Conservation (phyloP, 2,329 filamentous ascomycete species). For the Cordyceps sp. region DNA sequence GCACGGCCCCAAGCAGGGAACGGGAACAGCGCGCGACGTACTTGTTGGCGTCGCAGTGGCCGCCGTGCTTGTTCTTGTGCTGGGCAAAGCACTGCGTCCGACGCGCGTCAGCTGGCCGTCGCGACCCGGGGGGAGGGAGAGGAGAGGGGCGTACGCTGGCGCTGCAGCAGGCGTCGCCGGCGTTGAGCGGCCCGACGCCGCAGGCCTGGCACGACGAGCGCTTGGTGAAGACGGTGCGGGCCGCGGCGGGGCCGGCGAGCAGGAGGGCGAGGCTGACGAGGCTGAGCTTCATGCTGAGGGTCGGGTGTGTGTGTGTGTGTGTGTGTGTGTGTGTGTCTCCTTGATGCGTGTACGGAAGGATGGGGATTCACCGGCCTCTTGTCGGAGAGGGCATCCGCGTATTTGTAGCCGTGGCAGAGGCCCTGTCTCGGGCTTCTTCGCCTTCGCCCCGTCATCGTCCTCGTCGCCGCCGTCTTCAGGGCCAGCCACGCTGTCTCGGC, state of each 20-base stretch:
- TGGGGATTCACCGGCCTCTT: too few species aligned
- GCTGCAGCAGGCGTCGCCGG: neutral
- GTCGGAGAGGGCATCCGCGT: too few species aligned
- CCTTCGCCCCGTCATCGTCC: too few species aligned
- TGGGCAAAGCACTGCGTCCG: neutral
- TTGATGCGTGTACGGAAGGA: too few species aligned
- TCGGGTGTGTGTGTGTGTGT: too few species aligned
- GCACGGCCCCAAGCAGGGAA: neutral
- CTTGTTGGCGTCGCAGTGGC: neutral
- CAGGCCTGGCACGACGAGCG: neutral
- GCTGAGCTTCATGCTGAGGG: neutral
- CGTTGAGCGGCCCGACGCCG: neutral
- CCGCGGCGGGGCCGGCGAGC: neutral
- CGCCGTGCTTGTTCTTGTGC: neutral
- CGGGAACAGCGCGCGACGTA: neutral
- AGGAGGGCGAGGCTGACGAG: neutral
- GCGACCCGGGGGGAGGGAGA: neutral
- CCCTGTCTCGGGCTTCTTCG: too few species aligned
- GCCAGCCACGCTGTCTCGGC: too few species aligned
- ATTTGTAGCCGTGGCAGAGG: too few species aligned
- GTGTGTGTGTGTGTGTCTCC: too few species aligned
- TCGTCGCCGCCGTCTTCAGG: too few species aligned
- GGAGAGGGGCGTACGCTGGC: neutral
- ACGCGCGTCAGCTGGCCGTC: neutral
- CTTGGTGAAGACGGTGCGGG: neutral